Evolutionary conservation across 495 filamentous ascomycete genomes (phyloP).

Genomic region (Massariosphaeria phaeospora): DNA sequence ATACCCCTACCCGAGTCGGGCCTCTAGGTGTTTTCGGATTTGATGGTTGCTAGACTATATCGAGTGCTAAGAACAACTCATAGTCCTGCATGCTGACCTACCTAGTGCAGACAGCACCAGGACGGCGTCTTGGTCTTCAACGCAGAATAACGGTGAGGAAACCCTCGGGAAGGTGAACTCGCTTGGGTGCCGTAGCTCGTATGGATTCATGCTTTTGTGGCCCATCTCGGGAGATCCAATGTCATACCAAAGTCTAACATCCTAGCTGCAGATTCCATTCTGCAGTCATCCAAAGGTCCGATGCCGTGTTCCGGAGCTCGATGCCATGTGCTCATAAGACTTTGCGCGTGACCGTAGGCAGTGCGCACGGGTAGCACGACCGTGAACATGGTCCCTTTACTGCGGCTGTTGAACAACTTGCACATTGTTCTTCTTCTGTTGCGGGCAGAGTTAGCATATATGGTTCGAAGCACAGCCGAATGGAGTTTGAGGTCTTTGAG

Average conservation of each 20-base stretch:
- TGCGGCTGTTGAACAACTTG: conserved; percentile 76
- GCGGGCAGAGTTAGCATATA: too few species aligned
- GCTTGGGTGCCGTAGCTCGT: neutral
- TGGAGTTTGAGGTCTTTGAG: too few species aligned
- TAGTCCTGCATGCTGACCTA: conserved; percentile 22
- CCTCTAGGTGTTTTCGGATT: neutral
- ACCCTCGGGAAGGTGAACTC: conserved; percentile 5
- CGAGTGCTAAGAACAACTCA: conserved; percentile 16
- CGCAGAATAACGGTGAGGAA: conserved; percentile 18
- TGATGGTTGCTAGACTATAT: conserved; percentile 9
- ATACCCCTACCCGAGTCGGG: conserved; percentile 21
- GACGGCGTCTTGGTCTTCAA: conserved; percentile 19
- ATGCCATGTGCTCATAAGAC: conserved; percentile 12
- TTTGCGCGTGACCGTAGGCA: conserved; percentile 8
- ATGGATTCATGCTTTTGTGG: conserved; percentile 20
- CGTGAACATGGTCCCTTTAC: conserved; percentile 42
- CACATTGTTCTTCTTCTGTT: conserved; percentile 99
- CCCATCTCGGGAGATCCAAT: conserved; percentile 16
- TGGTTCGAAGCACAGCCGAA: too few species aligned
- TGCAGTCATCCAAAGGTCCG: conserved; percentile 14
- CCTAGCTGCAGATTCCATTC: conserved; percentile 5
- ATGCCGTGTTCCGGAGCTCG: conserved; percentile 1
- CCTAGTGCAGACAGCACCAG: conserved; percentile 15
- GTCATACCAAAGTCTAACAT: conserved; percentile 5
- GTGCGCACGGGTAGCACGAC: conserved; percentile 6